phyloP scores from a whole-genome alignment of 176 grass and related monocot species.

The Tuctoria greenei region DNA sequence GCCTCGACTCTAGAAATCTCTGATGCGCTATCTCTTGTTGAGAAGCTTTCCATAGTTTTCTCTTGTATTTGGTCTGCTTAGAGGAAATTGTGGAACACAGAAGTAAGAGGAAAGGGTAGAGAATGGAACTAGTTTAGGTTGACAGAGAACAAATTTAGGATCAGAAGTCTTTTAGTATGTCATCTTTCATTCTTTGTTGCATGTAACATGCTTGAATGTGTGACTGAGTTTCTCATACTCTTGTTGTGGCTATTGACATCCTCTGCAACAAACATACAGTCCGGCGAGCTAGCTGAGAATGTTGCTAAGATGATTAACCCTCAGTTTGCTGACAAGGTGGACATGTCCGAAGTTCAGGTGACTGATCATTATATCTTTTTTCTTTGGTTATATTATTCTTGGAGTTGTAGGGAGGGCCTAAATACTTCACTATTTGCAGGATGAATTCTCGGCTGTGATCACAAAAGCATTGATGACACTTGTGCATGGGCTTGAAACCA shows the following conservation, averaged over 20 bases:
- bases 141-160: background rate
- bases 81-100: background rate
- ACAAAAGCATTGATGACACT: constrained; percentile 96
- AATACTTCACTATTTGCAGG: constrained; percentile 53
- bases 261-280: constrained; percentile 44
- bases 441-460: constrained; percentile 91
- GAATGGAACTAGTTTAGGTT: background rate
- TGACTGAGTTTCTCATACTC: constrained; percentile 3
- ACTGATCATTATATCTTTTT: constrained; percentile 28
- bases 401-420: constrained; percentile 13
- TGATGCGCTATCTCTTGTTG: background rate
- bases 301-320: constrained; percentile 93
- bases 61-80: background rate
- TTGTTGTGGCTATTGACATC: constrained; percentile 29
- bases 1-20: too few relatives aligned
- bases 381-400: constrained; percentile 24
- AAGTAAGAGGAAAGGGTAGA: background rate
- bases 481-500: constrained; percentile 96
- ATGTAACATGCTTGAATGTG: background rate
- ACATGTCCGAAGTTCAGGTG: constrained; percentile 98
- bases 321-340: constrained; percentile 87
- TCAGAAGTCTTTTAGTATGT: background rate
- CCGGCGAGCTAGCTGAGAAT: constrained; percentile 95
- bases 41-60: background rate
- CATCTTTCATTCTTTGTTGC: background rate